phyloP scores from a whole-genome alignment of 371 early-diverging fungal genomes.

The Basidiobolus meristosporus region DNA sequence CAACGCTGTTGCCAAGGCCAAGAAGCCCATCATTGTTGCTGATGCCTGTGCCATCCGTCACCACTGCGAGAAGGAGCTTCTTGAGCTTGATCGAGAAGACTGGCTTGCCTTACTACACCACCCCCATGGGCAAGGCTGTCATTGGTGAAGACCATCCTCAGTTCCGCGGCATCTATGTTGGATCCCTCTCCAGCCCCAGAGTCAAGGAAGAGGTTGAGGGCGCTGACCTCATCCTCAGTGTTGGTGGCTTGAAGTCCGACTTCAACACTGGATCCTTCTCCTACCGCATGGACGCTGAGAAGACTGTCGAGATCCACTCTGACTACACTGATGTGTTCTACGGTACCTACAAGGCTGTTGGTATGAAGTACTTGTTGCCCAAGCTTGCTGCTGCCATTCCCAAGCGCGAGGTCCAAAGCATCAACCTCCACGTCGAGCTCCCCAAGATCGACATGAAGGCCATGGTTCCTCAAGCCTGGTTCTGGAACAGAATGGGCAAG shows the following conservation, averaged over 20 bases:
- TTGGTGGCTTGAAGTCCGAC: conserved; percentile 21
- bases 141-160: conserved; percentile 11
- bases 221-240: conserved; percentile 17
- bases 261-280: too few species aligned
- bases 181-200: too few species aligned
- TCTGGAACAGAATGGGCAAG: too few species aligned
- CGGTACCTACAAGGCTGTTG: conserved; percentile 5
- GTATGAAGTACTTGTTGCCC: conserved; percentile 6
- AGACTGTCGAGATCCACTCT: too few species aligned
- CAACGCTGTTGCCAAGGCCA: conserved; percentile 9
- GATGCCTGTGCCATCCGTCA: conserved; percentile 17
- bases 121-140: conserved; percentile 24
- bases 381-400: too few species aligned
- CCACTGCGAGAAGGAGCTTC: conserved; percentile 7
- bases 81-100: conserved; percentile 12
- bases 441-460: too few species aligned
- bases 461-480: too few species aligned
- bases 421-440: too few species aligned
- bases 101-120: conserved; percentile 14
- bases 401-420: too few species aligned
- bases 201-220: too few species aligned
- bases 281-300: too few species aligned
- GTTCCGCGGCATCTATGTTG: conserved; percentile 18
- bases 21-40: conserved; percentile 19
- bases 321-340: conserved; percentile 1